Evolutionary conservation across 2,329 filamentous ascomycete genomes (phyloP).

Genomic region (Aureobasidium namibiae): DNA sequence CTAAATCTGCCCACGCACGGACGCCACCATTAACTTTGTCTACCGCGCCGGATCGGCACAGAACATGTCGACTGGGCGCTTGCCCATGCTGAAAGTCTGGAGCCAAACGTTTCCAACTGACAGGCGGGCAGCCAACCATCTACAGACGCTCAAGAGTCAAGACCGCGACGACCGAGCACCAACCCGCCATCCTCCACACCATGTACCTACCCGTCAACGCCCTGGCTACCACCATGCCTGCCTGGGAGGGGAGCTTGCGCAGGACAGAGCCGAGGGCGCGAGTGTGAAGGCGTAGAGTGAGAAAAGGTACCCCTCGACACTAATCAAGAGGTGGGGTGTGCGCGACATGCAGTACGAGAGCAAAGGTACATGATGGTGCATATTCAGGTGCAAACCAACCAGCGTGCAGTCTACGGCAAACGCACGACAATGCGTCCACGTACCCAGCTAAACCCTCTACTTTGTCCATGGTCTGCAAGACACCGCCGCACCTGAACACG

Average conservation of each 20-base stretch:
- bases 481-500: neutral
- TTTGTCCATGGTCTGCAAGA: neutral
- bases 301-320: constrained; percentile 3
- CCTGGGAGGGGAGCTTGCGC: neutral
- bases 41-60: constrained; percentile 5
- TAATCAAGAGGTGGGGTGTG: constrained; percentile 6
- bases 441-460: neutral
- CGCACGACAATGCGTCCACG: neutral
- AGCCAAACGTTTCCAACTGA: constrained; percentile 1
- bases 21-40: neutral
- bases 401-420: constrained; percentile 6
- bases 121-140: constrained; percentile 2
- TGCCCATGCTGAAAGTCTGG: constrained; percentile 3
- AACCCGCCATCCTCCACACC: neutral
- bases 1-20: neutral
- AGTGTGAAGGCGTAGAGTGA: neutral
- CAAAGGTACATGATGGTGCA: constrained; percentile 8
- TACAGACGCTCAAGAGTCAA: too few relatives aligned
- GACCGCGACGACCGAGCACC: too few relatives aligned
- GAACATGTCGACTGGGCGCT: constrained; percentile 5
- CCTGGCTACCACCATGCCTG: neutral
- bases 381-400: constrained; percentile 3
- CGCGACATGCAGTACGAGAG: neutral
- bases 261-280: neutral
- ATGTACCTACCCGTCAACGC: neutral